Conservation (phyloP, 768 basidiomycete genomes). For the Mycena maculata region DNA sequence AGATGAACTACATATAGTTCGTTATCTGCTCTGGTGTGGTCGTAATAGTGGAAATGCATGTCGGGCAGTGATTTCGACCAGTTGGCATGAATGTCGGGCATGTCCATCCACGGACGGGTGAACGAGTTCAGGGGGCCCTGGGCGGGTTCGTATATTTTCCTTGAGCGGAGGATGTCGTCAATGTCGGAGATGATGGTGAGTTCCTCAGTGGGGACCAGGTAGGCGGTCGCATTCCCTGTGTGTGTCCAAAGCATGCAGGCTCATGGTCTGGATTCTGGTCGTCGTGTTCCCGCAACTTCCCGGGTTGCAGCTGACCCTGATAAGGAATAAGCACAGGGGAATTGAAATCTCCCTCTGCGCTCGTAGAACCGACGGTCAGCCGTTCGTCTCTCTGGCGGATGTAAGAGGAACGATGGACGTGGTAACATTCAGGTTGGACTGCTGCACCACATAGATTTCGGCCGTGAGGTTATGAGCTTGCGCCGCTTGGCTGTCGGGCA, state of each 20-base stretch:
- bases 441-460: conserved; percentile 25
- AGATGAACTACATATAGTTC: conserved; percentile 47
- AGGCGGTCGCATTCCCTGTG: conserved; percentile 42
- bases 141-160: conserved; percentile 47
- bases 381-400: conserved; percentile 9
- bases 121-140: conserved; percentile 47
- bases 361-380: conserved; percentile 26
- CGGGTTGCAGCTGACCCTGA: neutral
- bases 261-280: conserved; percentile 7
- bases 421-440: conserved; percentile 18
- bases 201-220: conserved; percentile 44
- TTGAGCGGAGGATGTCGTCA: conserved; percentile 49
- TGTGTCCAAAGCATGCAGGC: conserved; percentile 13
- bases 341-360: conserved; percentile 22
- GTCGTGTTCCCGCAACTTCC: conserved; percentile 22
- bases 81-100: conserved; percentile 43
- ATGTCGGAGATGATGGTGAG: conserved; percentile 48
- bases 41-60: conserved; percentile 48
- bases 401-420: conserved; percentile 8
- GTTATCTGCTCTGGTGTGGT: conserved; percentile 48
- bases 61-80: conserved; percentile 40
- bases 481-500: conserved; percentile 25
- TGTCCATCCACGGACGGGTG: conserved; percentile 42
- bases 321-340: conserved; percentile 16
- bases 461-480: conserved; percentile 30